A percentile compares a stretch with the other conserved stretches of the same genome.
Conservation (phyloP, 805 yeast species). For the Wickerhamiella parazyma region DNA sequence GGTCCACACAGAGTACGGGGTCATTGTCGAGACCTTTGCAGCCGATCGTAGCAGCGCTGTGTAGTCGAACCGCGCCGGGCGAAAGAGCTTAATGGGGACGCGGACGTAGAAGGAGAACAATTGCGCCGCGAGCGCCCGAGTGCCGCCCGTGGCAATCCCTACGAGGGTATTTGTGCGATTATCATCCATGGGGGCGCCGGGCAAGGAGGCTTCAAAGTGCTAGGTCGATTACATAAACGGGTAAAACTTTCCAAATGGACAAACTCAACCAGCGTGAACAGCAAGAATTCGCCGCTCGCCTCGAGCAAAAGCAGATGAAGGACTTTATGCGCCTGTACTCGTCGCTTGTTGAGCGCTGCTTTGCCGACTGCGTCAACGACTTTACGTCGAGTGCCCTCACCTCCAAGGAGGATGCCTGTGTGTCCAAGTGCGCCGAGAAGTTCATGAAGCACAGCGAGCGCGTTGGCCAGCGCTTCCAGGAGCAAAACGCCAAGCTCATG, state of each 20-base stretch:
- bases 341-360: conserved; percentile 90
- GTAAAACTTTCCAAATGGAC: conserved; percentile 48
- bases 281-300: conserved; percentile 88
- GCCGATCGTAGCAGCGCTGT: conserved; percentile 29
- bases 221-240: not conserved
- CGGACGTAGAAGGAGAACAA: conserved; percentile 64
- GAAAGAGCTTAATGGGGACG: conserved; percentile 69
- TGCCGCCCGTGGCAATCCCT: conserved; percentile 73
- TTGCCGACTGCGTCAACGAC: conserved; percentile 94
- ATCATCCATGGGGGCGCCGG: not conserved
- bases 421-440: conserved; percentile 88
- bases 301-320: conserved; percentile 96
- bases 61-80: conserved; percentile 85
- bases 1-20: conserved; percentile 36
- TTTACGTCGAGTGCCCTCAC: conserved; percentile 86
- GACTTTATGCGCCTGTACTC: conserved; percentile 97
- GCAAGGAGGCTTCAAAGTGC: too few relatives aligned
- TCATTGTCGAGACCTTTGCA: conserved; percentile 4
- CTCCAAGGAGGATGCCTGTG: conserved; percentile 71
- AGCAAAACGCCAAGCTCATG: conserved; percentile 47
- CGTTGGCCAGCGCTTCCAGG: conserved; percentile 98
- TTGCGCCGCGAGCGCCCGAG: conserved; percentile 71
- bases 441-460: conserved; percentile 96
- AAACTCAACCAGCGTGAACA: conserved; percentile 91
- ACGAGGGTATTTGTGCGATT: conserved; percentile 31